Conservation (phyloP, 345 rosid genomes). For the Gossypium longicalyx region DNA sequence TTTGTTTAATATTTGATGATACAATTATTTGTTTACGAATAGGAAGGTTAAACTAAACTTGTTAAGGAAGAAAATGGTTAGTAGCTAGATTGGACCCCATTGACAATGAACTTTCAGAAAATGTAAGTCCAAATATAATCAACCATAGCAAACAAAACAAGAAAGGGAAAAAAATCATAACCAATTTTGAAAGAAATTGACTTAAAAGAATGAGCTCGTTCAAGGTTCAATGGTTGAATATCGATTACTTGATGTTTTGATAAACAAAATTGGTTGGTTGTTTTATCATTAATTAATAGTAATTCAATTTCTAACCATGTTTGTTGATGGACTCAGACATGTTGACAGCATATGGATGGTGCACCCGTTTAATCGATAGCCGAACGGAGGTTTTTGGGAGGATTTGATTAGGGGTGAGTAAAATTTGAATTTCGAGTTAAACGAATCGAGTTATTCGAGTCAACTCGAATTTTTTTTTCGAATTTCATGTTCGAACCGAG, state of each 20-base stretch:
- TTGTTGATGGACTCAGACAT: too few species aligned
- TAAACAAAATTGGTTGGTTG: too few species aligned
- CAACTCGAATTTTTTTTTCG: too few species aligned
- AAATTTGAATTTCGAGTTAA: too few species aligned
- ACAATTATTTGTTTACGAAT: neutral
- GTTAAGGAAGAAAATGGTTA: neutral
- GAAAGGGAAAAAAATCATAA: neutral
- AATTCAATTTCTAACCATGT: neutral
- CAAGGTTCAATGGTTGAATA: neutral
- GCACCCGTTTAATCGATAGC: too few species aligned
- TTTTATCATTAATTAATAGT: neutral
- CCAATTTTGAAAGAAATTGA: neutral
- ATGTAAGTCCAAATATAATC: neutral
- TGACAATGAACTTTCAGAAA: neutral
- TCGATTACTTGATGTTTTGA: too few species aligned
- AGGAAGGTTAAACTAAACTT: neutral
- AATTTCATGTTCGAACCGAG: too few species aligned
- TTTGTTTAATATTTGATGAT: neutral
- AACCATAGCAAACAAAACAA: neutral
- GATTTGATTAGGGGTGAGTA: too few species aligned
- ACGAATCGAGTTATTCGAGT: too few species aligned
- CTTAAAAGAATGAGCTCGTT: neutral
- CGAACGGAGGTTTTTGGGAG: too few species aligned
- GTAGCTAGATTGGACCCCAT: neutral
- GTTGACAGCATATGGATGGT: too few species aligned